Evolutionary conservation across 371 early-diverging fungal species (phyloP).

Genomic region (Homolaphlyctis polyrhiza): DNA sequence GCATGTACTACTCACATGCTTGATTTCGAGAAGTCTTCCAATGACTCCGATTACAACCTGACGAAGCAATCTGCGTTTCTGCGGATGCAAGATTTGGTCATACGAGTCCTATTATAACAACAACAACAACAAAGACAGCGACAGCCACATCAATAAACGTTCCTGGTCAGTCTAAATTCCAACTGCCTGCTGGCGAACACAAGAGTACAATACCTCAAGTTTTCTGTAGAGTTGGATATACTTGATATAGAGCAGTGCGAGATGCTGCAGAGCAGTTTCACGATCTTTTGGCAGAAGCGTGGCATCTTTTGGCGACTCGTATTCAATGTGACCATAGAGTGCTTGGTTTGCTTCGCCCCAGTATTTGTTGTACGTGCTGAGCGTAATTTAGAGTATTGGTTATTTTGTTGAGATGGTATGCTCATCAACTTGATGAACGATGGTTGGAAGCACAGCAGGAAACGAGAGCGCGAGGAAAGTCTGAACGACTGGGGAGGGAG

Average conservation of each 20-base stretch:
- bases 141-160: background rate
- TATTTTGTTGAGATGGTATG: no score
- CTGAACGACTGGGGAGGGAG: no score
- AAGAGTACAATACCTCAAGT: constrained; percentile 34
- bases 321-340: constrained; percentile 37
- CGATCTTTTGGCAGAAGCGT: constrained; percentile 41
- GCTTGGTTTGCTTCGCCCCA: constrained; percentile 40
- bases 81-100: constrained; percentile 52
- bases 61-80: constrained; percentile 43
- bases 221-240: constrained; percentile 44
- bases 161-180: background rate
- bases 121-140: background rate
- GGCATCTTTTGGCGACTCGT: constrained; percentile 42
- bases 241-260: constrained; percentile 41
- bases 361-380: constrained; percentile 31
- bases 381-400: no score
- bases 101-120: constrained; percentile 30
- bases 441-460: background rate
- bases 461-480: no score
- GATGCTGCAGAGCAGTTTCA: constrained; percentile 41
- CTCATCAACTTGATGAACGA: background rate
- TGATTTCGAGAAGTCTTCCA: constrained; percentile 45
- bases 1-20: constrained; percentile 31
- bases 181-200: no score
- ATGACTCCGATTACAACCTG: constrained; percentile 40